Conservation (phyloP, 2,329 filamentous ascomycete genomes). For the Pseudogymnoascus sp. region DNA sequence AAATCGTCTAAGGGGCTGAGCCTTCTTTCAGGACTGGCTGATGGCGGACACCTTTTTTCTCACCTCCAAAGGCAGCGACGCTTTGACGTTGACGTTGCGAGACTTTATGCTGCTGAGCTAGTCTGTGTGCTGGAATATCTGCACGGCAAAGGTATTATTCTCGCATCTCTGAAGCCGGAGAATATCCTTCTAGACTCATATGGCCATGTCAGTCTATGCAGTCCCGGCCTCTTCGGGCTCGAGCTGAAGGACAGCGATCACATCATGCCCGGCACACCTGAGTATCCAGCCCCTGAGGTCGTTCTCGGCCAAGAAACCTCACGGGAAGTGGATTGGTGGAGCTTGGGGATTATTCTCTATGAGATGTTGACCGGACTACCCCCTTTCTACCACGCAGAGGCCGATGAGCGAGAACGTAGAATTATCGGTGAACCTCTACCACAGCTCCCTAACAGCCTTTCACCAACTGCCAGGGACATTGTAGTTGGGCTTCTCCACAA, state of each 20-base stretch:
- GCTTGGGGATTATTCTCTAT: constrained; percentile 84
- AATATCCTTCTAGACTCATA: constrained; percentile 92
- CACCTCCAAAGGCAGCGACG: constrained; percentile 90
- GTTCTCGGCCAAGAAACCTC: constrained; percentile 89
- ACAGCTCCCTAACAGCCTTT: constrained; percentile 84
- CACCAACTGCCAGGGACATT: constrained; percentile 81
- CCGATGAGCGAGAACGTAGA: constrained; percentile 97
- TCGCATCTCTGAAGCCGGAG: constrained; percentile 84
- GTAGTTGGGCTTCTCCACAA: constrained; percentile 82
- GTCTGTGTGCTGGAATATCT: constrained; percentile 87
- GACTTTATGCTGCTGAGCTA: constrained; percentile 92
- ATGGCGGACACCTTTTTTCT: constrained; percentile 91
- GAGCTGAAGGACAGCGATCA: constrained; percentile 97
- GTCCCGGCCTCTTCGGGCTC: constrained; percentile 92
- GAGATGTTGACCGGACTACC: constrained; percentile 95
- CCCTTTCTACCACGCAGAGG: constrained; percentile 95
- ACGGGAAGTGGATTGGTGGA: constrained; percentile 91
- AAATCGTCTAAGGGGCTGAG: constrained; percentile 95
- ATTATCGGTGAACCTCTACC: constrained; percentile 88
- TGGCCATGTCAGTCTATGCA: constrained; percentile 92
- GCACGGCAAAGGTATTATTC: constrained; percentile 95
- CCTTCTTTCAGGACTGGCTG: constrained; percentile 89
- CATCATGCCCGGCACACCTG: constrained; percentile 90
- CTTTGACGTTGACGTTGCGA: constrained; percentile 88
- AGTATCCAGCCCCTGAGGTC: constrained; percentile 88